A percentile compares a stretch with the other conserved stretches of the same genome.
Conservation (phyloP, 2,329 filamentous ascomycete genomes). For the Claviceps quebecensis region DNA sequence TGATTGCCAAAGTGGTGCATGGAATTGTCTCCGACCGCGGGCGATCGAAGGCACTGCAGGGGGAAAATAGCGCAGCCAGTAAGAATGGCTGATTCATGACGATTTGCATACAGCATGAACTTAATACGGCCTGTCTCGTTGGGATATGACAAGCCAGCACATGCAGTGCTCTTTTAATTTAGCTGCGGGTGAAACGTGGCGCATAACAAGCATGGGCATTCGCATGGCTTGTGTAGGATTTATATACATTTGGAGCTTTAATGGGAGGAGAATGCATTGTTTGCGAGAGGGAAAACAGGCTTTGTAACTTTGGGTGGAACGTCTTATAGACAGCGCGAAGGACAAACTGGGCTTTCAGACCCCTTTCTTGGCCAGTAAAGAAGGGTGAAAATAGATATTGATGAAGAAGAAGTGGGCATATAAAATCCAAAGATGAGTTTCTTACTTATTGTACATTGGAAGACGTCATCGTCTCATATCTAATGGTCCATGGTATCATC, state of each 20-base stretch:
- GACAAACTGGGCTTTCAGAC: not conserved
- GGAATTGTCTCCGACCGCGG: conserved; percentile 1
- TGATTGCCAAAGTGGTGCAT: not conserved
- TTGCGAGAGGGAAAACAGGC: not conserved
- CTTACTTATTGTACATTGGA: not conserved
- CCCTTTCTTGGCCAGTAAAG: not conserved
- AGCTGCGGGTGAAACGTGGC: not conserved
- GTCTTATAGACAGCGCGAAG: conserved; percentile 2
- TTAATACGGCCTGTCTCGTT: conserved; percentile 3
- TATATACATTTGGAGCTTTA: not conserved
- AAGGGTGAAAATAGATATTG: not conserved
- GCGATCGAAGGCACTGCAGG: not conserved
- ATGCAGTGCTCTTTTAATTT: conserved; percentile 5
- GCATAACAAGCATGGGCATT: not conserved
- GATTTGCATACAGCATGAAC: conserved; percentile 6
- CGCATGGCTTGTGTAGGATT: conserved; percentile 7
- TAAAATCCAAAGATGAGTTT: not conserved
- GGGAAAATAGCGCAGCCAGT: not conserved
- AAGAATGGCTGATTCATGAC: conserved; percentile 3
- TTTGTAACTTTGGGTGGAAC: not conserved
- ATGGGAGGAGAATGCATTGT: not conserved
- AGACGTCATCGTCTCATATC: not conserved
- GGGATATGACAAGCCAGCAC: conserved; percentile 1
- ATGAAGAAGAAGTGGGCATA: not conserved
- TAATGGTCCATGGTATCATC: conserved; percentile 2